Conservation (phyloP, 1,139 yeast genomes). For the Yamadazyma dushanensis region DNA sequence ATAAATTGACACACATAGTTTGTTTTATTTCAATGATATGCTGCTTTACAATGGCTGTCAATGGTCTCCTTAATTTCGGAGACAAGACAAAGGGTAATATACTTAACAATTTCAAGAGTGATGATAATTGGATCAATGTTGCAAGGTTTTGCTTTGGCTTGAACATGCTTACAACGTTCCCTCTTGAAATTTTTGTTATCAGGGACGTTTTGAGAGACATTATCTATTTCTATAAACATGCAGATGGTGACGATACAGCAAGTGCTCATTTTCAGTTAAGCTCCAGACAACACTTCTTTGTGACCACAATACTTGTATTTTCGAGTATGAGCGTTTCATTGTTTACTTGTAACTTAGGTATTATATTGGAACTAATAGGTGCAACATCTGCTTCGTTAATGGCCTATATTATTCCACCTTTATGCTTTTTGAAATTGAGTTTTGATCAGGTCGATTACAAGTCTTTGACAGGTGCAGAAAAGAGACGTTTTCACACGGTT, state of each 20-base stretch:
- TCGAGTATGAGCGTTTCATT: constrained; percentile 75
- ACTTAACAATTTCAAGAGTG: constrained; percentile 77
- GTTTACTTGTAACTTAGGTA: constrained; percentile 84
- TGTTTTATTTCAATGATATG: constrained; percentile 80
- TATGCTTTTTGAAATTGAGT: constrained; percentile 71
- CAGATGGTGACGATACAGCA: constrained; percentile 21
- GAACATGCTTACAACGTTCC: constrained; percentile 92
- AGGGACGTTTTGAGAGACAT: constrained; percentile 80
- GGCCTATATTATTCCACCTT: constrained; percentile 91
- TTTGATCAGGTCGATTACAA: constrained; percentile 45
- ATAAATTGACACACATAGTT: constrained; percentile 78
- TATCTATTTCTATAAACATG: constrained; percentile 28
- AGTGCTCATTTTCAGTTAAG: constrained; percentile 45
- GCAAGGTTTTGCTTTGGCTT: constrained; percentile 92
- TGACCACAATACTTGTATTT: constrained; percentile 67
- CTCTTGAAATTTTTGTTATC: constrained; percentile 85
- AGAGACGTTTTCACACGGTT: constrained; percentile 26
- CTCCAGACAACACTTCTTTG: constrained; percentile 53
- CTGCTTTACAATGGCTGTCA: constrained; percentile 75
- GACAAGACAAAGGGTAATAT: constrained; percentile 82
- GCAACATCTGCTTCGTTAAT: constrained; percentile 90
- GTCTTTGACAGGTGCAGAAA: constrained; percentile 32
- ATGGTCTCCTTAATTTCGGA: constrained; percentile 77
- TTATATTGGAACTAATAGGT: constrained; percentile 84
- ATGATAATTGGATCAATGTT: constrained; percentile 71